Conservation (phyloP, 2,329 filamentous ascomycete genomes). For the Aspergillus sergii region DNA sequence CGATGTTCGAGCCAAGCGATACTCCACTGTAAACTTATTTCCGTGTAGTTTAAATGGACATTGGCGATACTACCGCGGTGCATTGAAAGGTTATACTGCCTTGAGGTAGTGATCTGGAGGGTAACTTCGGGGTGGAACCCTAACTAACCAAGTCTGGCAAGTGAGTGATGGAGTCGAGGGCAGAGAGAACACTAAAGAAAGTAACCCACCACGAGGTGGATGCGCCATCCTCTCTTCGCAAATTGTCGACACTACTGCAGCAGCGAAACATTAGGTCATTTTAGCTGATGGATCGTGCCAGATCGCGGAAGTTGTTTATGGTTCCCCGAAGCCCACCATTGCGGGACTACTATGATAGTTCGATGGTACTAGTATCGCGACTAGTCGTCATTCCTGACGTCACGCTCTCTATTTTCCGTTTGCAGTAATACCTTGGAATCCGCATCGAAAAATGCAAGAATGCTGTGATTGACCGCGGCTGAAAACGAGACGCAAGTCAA, state of each 20-base stretch:
- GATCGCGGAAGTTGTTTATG: background rate
- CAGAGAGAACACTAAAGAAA: background rate
- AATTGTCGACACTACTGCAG: background rate
- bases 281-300: conserved; percentile 1
- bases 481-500: conserved; percentile 3
- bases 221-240: background rate
- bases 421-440: conserved; percentile 1
- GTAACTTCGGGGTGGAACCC: background rate
- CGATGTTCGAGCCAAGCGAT: background rate
- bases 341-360: background rate
- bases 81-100: background rate
- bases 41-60: background rate
- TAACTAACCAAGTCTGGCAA: background rate
- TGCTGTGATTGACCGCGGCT: background rate
- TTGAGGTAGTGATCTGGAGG: background rate
- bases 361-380: background rate
- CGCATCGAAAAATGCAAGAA: background rate
- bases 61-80: background rate
- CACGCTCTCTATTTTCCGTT: background rate
- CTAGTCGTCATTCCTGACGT: background rate
- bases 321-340: conserved; percentile 1
- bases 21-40: background rate
- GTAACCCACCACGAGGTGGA: background rate
- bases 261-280: background rate
- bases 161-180: no score